phyloP scores from a whole-genome alignment of 2,329 filamentous ascomycete species.

The Cryphonectria nitschkei region DNA sequence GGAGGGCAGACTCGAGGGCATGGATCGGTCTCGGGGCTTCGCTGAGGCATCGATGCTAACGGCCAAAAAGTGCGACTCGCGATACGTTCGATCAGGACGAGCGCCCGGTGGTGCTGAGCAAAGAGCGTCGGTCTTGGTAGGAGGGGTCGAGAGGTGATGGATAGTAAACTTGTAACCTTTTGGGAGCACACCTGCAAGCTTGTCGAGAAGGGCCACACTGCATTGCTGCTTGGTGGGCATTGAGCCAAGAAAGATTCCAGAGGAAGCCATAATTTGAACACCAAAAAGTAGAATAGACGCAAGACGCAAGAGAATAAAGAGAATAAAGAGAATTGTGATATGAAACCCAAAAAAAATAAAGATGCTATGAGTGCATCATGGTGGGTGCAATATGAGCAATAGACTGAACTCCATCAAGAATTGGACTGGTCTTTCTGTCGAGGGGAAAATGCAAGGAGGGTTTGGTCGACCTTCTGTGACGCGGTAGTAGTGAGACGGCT shows the following conservation, averaged over 20 bases:
- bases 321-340: too few species aligned
- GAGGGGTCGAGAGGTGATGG: constrained; percentile 87
- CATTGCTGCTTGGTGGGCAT: constrained; percentile 32
- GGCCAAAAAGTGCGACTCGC: constrained; percentile 78
- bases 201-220: constrained; percentile 40
- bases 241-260: constrained; percentile 26
- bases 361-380: constrained; percentile 11
- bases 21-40: constrained; percentile 18
- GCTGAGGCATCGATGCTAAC: constrained; percentile 49
- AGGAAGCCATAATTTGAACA: constrained; percentile 20
- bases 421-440: neutral
- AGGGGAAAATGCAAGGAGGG: neutral
- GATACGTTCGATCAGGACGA: constrained; percentile 76
- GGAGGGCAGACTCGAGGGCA: constrained; percentile 19
- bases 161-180: constrained; percentile 64
- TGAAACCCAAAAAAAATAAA: too few species aligned
- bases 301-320: neutral
- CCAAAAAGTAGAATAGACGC: neutral
- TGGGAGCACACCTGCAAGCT: constrained; percentile 56
- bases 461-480: neutral
- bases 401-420: neutral
- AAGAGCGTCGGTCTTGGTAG: constrained; percentile 73
- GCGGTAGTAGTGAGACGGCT: neutral
- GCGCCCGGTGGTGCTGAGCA: constrained; percentile 77
- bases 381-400: neutral